Conservation (phyloP, 129 eudicot species). For the Logfia minima region DNA sequence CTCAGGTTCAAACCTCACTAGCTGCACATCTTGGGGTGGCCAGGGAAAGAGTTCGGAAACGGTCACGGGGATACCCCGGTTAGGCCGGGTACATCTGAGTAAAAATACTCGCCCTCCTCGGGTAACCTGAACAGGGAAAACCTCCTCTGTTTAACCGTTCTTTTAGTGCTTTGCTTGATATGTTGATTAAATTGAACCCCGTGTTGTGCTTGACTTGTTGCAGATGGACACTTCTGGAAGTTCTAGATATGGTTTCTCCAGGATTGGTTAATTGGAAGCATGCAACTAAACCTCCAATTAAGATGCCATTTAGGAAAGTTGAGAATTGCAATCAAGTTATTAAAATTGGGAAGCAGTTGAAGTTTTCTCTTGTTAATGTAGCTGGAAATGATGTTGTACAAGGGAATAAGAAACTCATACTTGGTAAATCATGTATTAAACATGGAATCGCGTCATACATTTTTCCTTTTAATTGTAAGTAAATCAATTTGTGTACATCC, state of each 20-base stretch:
- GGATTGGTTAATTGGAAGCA: conserved; percentile 94
- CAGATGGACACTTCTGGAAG: conserved; percentile 94
- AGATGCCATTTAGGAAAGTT: conserved; percentile 99
- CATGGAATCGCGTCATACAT: neutral
- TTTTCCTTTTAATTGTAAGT: neutral
- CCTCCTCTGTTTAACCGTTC: too few species aligned
- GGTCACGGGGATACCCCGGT: too few species aligned
- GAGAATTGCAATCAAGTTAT: conserved; percentile 98
- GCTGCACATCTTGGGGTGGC: too few species aligned
- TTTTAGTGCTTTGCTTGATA: neutral
- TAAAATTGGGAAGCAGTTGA: conserved; percentile 79
- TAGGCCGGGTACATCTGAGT: too few species aligned
- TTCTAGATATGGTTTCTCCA: conserved; percentile 74
- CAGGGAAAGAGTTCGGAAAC: too few species aligned
- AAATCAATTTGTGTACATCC: neutral
- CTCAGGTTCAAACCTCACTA: too few species aligned
- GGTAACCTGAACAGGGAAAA: too few species aligned
- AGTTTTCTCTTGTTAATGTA: conserved; percentile 83
- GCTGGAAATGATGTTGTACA: conserved; percentile 95
- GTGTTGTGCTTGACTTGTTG: neutral
- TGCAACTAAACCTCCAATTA: conserved; percentile 91
- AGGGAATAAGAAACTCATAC: conserved; percentile 95
- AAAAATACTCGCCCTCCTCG: too few species aligned
- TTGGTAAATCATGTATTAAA: conserved; percentile 49
- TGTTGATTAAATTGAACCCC: neutral